Evolutionary conservation across 345 rosid genomes (phyloP), one percentile per base, ranked within the genome.

Genomic region (Hevea brasiliensis): DNA sequence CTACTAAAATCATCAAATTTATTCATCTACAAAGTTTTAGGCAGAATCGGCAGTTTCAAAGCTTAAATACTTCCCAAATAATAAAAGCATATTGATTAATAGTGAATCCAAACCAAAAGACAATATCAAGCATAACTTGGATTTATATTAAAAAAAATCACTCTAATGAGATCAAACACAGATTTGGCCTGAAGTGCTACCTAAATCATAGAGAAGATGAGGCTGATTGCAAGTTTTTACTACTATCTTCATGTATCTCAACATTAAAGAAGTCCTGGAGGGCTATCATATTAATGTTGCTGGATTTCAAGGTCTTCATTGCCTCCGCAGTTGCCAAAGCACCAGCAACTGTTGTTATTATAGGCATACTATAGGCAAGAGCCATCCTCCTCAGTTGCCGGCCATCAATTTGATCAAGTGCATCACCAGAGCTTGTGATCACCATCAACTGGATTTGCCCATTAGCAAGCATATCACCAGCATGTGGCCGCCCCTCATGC

Each of bases 401-500:
- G 26, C 99, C 98, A 68, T 95, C 97, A 37, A 87, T 91, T 83
- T 89, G 96, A 83, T 95, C 99, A 70, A 84, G 84, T 29, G 89
- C 64, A 80, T 92, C 98, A 2, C 92, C 93, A 1, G 99, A 92
- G 79, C 97, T 93, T 0, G 98, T 92, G 77, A 93, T 91, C 73
- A 91, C 88, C 96, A 92, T 88, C 87, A 95, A 74, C 72, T 95
- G 96, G 74, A 95, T 87, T 58, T 90, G 90, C 56, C 98, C 97
- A 57, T 91, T 95, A 37, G 98, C 92, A 68, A 95, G 82, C 96
- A 91, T 87, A 81, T 95, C 99, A 66, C 94, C 99, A 59, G 96
- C 96, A 83, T 95, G 92, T 51, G 97, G 99, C 44, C 96, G 79
- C 45, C 98, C 99, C 79, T 93, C 96, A 7, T 95, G 98, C 91